Percentiles rank a stretch among this genome's conserved stretches.
Conservation (phyloP, 1,284 basidiomycete species). For the Porodaedalea pini region DNA sequence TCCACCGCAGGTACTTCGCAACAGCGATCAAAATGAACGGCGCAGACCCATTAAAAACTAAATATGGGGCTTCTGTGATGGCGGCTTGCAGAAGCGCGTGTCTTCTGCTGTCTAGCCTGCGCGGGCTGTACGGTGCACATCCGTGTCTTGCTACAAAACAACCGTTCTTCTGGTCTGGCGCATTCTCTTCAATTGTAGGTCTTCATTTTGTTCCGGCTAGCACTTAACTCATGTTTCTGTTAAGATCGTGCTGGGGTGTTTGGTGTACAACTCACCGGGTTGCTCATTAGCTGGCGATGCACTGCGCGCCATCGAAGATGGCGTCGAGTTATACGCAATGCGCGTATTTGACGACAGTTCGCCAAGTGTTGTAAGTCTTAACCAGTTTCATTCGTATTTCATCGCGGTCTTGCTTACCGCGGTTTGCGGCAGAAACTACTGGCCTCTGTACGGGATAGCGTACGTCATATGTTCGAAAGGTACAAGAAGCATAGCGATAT, state of each 20-base stretch:
- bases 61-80: slow-evolving; percentile 45
- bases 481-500: neutral
- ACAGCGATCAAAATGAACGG: slow-evolving; percentile 42
- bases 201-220: neutral
- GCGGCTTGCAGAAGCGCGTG: slow-evolving; percentile 44
- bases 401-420: neutral
- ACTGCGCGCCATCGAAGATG: slow-evolving; percentile 13
- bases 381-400: neutral
- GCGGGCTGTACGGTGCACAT: slow-evolving; percentile 38
- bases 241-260: slow-evolving; percentile 18
- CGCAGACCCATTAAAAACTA: slow-evolving; percentile 41
- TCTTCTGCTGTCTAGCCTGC: slow-evolving; percentile 39
- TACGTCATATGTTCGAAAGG: slow-evolving; percentile 8
- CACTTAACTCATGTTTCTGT: neutral
- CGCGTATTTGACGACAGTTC: slow-evolving; percentile 7
- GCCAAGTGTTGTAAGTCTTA: slow-evolving; percentile 8
- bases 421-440: slow-evolving; percentile 11
- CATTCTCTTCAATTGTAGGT: slow-evolving; percentile 49
- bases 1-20: slow-evolving; percentile 50
- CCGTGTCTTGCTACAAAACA: slow-evolving; percentile 33
- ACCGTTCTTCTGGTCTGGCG: slow-evolving; percentile 53
- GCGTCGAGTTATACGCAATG: slow-evolving; percentile 15
- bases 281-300: slow-evolving; percentile 13
- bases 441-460: slow-evolving; percentile 5
- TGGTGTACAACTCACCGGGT: slow-evolving; percentile 16